These are phyloP conservation scores for Plasmopara muralis DNA, from an alignment of 352 stramenopile genomes.

Conservation along the genomic window DNA sequence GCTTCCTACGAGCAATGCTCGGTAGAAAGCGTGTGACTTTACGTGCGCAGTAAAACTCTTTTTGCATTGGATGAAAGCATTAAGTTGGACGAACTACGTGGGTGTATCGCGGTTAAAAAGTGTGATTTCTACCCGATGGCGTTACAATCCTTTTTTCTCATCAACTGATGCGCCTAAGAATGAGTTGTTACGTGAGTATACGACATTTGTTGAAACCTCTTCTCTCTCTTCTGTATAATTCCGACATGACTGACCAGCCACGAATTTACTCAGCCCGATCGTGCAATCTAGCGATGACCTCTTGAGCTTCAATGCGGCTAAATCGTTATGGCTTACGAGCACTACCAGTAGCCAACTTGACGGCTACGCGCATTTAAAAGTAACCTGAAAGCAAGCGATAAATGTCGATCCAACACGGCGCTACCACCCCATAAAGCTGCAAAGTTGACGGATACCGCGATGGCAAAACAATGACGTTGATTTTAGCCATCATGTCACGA, in stretches of 20 bases:
- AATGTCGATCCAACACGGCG: constrained; percentile 48
- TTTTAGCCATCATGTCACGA: background rate
- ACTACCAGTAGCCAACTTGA: constrained; percentile 18
- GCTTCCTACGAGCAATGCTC: too few relatives aligned
- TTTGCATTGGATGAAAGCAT: too few relatives aligned
- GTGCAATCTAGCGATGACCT: constrained; percentile 27
- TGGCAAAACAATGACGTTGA: background rate
- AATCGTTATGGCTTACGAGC: too few relatives aligned
- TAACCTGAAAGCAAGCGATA: constrained; percentile 54
- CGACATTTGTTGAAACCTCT: constrained; percentile 11
- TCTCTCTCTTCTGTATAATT: constrained; percentile 12
- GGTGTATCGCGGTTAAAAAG: constrained; percentile 58
- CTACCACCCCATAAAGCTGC: constrained; percentile 36
- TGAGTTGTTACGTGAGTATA: constrained; percentile 32
- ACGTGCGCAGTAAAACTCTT: too few relatives aligned
- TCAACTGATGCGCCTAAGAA: constrained; percentile 40
- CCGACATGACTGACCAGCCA: constrained; percentile 7
- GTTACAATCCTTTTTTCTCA: constrained; percentile 65
- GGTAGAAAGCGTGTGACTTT: too few relatives aligned
- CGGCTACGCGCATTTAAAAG: constrained; percentile 38
- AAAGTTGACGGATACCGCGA: background rate
- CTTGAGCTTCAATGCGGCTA: too few relatives aligned
- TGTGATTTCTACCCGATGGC: constrained; percentile 46
- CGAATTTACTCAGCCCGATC: constrained; percentile 12
- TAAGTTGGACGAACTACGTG: constrained; percentile 18